Evolutionary conservation across 2,329 filamentous ascomycete species (phyloP).

Genomic region (Trichoderma arundinaceum): DNA sequence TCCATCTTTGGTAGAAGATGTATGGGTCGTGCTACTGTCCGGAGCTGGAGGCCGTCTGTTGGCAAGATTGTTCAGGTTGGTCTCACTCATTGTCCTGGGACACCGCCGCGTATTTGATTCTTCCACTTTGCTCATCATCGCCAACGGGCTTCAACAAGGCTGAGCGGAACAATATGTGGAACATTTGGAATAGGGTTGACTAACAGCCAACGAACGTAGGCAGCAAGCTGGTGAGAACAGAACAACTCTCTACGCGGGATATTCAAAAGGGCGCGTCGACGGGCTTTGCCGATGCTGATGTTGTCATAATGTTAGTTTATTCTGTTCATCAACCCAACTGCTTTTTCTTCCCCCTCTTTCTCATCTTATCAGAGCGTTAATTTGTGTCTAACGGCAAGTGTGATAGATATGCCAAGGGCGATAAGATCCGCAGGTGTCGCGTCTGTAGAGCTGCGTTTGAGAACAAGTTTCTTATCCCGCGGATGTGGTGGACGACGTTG

Average conservation of each 20-base stretch:
- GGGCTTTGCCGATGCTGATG: neutral
- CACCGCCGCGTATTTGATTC: neutral
- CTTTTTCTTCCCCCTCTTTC: neutral
- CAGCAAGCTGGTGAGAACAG: neutral
- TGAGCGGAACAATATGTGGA: neutral
- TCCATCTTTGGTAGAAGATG: neutral
- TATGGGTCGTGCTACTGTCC: neutral
- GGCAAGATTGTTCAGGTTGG: neutral
- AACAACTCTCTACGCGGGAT: neutral
- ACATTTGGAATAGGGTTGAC: neutral
- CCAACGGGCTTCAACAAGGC: neutral
- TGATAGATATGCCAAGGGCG: constrained; percentile 42
- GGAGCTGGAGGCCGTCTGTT: neutral
- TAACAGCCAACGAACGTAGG: neutral
- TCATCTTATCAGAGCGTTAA: neutral
- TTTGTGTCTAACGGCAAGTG: neutral
- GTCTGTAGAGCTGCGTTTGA: constrained; percentile 39
- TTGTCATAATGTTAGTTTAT: constrained; percentile 7
- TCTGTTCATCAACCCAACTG: neutral
- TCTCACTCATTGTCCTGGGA: neutral
- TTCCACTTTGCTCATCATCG: neutral
- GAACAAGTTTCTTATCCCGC: constrained; percentile 40
- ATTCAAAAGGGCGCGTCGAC: neutral
- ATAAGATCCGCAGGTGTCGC: constrained; percentile 40
- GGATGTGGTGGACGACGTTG: constrained; percentile 46